Evolutionary conservation across 306 rosid genomes (phyloP).

Genomic region (Hippophae rhamnoides): DNA sequence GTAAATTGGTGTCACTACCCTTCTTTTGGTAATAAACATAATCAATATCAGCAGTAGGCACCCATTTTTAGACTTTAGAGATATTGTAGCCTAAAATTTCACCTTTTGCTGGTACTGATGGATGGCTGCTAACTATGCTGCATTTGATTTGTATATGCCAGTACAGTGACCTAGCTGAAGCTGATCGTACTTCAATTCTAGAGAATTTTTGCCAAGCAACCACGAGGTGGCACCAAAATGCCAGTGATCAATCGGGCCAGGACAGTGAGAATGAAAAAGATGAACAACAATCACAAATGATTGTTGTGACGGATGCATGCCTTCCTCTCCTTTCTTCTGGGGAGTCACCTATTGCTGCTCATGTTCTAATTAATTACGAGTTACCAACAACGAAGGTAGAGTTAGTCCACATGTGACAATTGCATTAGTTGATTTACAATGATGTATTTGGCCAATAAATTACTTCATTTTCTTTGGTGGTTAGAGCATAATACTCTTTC

Average conservation of each 20-base stretch:
- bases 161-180: conserved; percentile 89
- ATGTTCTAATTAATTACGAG: conserved; percentile 71
- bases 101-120: background rate
- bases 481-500: background rate
- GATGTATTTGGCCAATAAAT: background rate
- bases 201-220: conserved; percentile 58
- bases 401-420: conserved; percentile 2
- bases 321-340: conserved; percentile 78
- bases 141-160: conserved; percentile 23
- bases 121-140: conserved; percentile 9
- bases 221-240: conserved; percentile 42
- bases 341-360: conserved; percentile 57
- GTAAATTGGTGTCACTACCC: too few species aligned
- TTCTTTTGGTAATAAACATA: background rate
- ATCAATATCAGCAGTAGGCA: background rate
- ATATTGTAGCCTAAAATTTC: background rate
- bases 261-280: conserved; percentile 40
- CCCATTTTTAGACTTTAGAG: background rate
- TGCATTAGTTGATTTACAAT: background rate
- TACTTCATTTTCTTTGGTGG: background rate
- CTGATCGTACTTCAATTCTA: conserved; percentile 48
- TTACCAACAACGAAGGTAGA: conserved; percentile 70
- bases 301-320: conserved; percentile 80
- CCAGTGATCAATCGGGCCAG: conserved; percentile 30
- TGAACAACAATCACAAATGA: conserved; percentile 57